Evolutionary conservation across 179 eudicot species (phyloP).

Genomic region (Monotropa hypopitys): DNA sequence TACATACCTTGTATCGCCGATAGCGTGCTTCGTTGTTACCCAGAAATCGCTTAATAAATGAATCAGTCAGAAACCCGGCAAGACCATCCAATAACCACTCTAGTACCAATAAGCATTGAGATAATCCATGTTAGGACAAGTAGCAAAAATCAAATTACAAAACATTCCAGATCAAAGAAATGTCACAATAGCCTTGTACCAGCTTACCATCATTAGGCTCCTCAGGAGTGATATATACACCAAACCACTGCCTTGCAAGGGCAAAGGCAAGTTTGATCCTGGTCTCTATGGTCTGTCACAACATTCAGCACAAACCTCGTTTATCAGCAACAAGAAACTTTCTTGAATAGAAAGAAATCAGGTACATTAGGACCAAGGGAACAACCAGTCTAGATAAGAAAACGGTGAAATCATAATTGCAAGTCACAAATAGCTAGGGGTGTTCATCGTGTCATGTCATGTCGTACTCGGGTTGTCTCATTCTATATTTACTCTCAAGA

Average conservation of each 20-base stretch:
- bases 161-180: slow-evolving; percentile 7
- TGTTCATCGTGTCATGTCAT: not conserved
- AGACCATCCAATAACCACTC: slow-evolving; percentile 97
- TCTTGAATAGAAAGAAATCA: not conserved
- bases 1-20: slow-evolving; percentile 81
- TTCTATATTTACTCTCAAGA: not conserved
- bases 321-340: not conserved
- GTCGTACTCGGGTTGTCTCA: not conserved
- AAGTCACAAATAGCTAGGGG: not conserved
- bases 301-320: not conserved
- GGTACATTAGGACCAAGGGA: not conserved
- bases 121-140: not conserved
- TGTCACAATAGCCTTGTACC: slow-evolving; percentile 30
- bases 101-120: slow-evolving; percentile 19
- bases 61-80: slow-evolving; percentile 84
- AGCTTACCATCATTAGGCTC: slow-evolving; percentile 90
- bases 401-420: not conserved
- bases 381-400: not conserved
- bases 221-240: slow-evolving; percentile 88
- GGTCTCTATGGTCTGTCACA: slow-evolving; percentile 70
- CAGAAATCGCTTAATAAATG: slow-evolving; percentile 60
- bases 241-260: slow-evolving; percentile 98
- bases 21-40: slow-evolving; percentile 95
- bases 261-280: slow-evolving; percentile 84
- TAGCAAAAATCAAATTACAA: not conserved